These are phyloP conservation scores for Phialophora macrospora DNA, from an alignment of 2,329 filamentous ascomycete species.

Conservation along the genomic window DNA sequence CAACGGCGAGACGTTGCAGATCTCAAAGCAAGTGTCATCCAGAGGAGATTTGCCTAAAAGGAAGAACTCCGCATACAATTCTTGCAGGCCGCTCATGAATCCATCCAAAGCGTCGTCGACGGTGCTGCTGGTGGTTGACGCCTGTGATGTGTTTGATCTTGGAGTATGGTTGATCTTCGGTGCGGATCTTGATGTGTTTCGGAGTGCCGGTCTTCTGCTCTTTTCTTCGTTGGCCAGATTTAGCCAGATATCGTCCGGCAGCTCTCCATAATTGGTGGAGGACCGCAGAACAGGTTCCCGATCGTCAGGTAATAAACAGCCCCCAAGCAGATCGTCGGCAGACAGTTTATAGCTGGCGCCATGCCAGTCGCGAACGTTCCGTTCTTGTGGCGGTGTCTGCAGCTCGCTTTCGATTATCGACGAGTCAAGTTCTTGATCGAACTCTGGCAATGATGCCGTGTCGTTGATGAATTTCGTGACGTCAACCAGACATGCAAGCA, in stretches of 20 bases:
- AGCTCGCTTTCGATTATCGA: slow-evolving; percentile 25
- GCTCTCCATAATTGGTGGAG: not conserved
- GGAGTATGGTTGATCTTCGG: slow-evolving; percentile 11
- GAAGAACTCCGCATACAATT: slow-evolving; percentile 42
- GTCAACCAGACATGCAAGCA: slow-evolving; percentile 41
- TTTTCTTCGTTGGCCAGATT: slow-evolving; percentile 37
- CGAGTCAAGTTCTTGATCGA: slow-evolving; percentile 30
- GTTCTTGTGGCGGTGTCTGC: slow-evolving; percentile 24
- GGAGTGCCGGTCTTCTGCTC: slow-evolving; percentile 23
- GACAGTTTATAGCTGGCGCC: slow-evolving; percentile 31
- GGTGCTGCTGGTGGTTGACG: slow-evolving; percentile 27
- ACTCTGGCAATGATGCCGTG: slow-evolving; percentile 37
- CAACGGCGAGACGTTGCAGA: slow-evolving; percentile 42
- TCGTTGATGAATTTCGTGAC: slow-evolving; percentile 42
- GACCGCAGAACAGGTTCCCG: slow-evolving; percentile 1
- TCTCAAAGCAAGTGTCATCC: slow-evolving; percentile 40
- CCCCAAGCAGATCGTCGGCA: slow-evolving; percentile 37
- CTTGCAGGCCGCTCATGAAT: slow-evolving; percentile 38
- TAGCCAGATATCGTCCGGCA: slow-evolving; percentile 38
- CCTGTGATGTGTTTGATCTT: slow-evolving; percentile 23
- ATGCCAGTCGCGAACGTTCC: slow-evolving; percentile 14
- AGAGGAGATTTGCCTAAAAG: slow-evolving; percentile 39
- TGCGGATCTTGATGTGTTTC: slow-evolving; percentile 23
- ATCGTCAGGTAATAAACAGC: slow-evolving; percentile 34
- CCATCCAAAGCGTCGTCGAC: slow-evolving; percentile 38